These are phyloP conservation scores for Fistulinella prunicolor DNA, from an alignment of 768 basidiomycete genomes.

Conservation along the genomic window DNA sequence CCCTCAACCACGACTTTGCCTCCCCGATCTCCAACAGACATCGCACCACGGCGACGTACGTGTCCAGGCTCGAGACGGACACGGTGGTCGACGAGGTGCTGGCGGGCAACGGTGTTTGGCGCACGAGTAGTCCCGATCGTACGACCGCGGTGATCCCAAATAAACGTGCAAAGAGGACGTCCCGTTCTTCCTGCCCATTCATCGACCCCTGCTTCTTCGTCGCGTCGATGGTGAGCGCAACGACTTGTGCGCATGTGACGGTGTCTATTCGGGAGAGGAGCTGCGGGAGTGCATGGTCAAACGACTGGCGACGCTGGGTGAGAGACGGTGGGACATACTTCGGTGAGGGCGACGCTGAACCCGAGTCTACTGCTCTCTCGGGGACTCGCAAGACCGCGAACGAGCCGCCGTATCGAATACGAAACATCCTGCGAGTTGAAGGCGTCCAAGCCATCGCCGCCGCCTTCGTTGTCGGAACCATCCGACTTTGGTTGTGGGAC, in stretches of 20 bases:
- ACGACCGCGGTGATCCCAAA: constrained; percentile 87
- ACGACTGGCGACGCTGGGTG: background rate
- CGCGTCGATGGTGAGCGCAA: constrained; percentile 69
- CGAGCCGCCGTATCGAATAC: constrained; percentile 84
- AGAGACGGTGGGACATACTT: constrained; percentile 50
- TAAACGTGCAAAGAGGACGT: constrained; percentile 86
- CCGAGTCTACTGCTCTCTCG: constrained; percentile 92
- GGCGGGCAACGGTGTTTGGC: constrained; percentile 50
- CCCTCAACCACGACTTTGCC: constrained; percentile 86
- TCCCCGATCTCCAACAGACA: constrained; percentile 69
- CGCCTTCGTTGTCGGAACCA: constrained; percentile 41
- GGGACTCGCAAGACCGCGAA: constrained; percentile 87
- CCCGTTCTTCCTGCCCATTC: constrained; percentile 90
- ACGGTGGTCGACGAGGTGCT: constrained; percentile 48
- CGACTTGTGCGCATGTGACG: constrained; percentile 72
- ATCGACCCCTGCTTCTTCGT: constrained; percentile 73
- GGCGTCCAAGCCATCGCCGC: constrained; percentile 53
- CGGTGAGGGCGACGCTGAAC: constrained; percentile 93
- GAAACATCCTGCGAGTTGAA: constrained; percentile 88
- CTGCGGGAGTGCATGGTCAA: constrained; percentile 40
- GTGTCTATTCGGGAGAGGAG: constrained; percentile 75
- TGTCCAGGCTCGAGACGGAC: constrained; percentile 52
- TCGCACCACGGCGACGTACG: constrained; percentile 56
- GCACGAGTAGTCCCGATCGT: constrained; percentile 78
- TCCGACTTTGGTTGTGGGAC: constrained; percentile 44